phyloP scores from a whole-genome alignment of 805 yeast genomes.

The Huiozyma naganishii region DNA sequence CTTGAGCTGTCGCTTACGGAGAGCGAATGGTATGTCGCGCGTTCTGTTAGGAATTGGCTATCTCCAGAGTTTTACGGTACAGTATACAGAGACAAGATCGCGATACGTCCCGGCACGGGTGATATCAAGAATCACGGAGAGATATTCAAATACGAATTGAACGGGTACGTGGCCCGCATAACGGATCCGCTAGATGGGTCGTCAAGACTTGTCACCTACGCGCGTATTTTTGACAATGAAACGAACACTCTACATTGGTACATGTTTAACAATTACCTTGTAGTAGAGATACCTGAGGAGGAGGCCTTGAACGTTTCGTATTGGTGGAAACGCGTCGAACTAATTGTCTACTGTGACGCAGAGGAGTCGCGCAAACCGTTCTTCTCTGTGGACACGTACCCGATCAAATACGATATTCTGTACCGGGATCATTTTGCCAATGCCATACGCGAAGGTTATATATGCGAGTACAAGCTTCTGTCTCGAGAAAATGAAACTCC shows the following conservation, averaged over 20 bases:
- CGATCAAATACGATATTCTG: constrained; percentile 52
- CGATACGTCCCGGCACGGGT: constrained; percentile 24
- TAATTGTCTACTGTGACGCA: constrained; percentile 51
- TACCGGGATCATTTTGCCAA: constrained; percentile 68
- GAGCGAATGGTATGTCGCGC: constrained; percentile 43
- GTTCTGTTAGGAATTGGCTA: constrained; percentile 46
- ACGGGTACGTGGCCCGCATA: constrained; percentile 63
- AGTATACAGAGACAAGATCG: constrained; percentile 29
- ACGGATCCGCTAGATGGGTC: constrained; percentile 41
- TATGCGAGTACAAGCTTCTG: constrained; percentile 56
- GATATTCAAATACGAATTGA: constrained; percentile 43
- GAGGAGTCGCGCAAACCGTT: constrained; percentile 32
- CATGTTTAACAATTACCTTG: constrained; percentile 85
- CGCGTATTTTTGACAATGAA: constrained; percentile 32
- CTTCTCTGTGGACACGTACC: constrained; percentile 40
- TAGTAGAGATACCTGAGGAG: constrained; percentile 55
- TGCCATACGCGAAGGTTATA: constrained; percentile 47
- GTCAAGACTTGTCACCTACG: constrained; percentile 48
- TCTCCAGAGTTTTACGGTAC: constrained; percentile 47
- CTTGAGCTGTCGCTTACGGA: constrained; percentile 47
- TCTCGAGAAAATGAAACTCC: constrained; percentile 59
- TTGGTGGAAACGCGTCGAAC: constrained; percentile 79
- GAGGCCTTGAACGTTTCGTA: constrained; percentile 67
- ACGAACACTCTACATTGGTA: constrained; percentile 45
- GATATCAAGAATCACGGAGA: constrained; percentile 24